Evolutionary conservation across 1,139 yeast species (phyloP).

Genomic region (Kodamaea sp.): DNA sequence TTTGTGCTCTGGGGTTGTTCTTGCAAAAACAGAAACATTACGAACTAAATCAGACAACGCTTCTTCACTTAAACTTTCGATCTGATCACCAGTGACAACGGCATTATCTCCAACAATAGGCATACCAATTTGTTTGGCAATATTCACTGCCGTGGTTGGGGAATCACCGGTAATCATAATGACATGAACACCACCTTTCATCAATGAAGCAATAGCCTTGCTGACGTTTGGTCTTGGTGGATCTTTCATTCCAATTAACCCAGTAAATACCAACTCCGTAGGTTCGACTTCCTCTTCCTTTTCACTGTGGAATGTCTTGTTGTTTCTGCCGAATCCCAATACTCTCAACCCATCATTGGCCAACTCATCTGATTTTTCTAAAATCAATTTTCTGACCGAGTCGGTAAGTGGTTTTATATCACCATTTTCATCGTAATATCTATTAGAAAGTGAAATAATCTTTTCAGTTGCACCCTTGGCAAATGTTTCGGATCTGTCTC

Average conservation of each 20-base stretch:
- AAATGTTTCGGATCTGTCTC: constrained; percentile 55
- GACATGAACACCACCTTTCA: constrained; percentile 92
- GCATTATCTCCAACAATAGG: constrained; percentile 68
- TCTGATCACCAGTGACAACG: constrained; percentile 80
- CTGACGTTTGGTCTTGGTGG: constrained; percentile 91
- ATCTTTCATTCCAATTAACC: constrained; percentile 91
- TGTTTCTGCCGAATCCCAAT: constrained; percentile 70
- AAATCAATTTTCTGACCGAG: constrained; percentile 45
- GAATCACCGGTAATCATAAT: constrained; percentile 98
- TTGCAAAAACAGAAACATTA: constrained; percentile 87
- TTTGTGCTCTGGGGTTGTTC: constrained; percentile 97
- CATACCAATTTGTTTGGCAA: constrained; percentile 91
- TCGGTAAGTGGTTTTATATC: constrained; percentile 54
- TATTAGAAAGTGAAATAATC: constrained; percentile 61
- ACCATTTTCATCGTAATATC: constrained; percentile 61
- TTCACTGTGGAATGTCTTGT: constrained; percentile 28
- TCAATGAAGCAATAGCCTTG: constrained; percentile 66
- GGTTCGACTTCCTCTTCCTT: constrained; percentile 44
- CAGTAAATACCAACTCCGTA: constrained; percentile 68
- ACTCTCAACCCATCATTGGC: constrained; percentile 88
- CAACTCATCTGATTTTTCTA: constrained; percentile 58
- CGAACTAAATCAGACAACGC: constrained; percentile 73
- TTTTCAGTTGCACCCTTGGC: constrained; percentile 91
- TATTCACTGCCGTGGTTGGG: constrained; percentile 87
- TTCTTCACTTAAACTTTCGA: constrained; percentile 70